Conservation (phyloP, 768 basidiomycete species). For the Ramaria rubella region DNA sequence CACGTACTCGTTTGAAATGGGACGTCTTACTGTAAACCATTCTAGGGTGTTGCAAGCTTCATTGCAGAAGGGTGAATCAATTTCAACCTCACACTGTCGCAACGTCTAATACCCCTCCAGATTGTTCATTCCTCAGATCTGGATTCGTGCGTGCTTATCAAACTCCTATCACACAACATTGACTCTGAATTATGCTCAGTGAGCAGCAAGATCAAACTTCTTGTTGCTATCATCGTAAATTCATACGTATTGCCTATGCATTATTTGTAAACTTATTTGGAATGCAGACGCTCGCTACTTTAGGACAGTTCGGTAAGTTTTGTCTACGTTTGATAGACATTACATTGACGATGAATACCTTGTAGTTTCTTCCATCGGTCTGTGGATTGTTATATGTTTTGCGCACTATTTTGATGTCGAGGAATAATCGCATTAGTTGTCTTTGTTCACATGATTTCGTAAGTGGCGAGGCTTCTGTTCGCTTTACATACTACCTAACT, state of each 20-base stretch:
- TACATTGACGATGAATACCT: neutral
- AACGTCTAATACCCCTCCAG: neutral
- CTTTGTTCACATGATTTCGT: neutral
- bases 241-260: neutral
- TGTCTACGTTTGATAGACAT: neutral
- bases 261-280: neutral
- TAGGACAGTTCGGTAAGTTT: neutral
- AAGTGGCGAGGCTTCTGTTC: neutral
- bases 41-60: neutral
- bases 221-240: neutral
- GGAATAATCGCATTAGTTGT: neutral
- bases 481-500: neutral
- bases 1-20: neutral
- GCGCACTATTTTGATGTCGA: neutral
- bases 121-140: slow-evolving; percentile 1
- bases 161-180: neutral
- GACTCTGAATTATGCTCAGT: neutral
- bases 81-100: neutral
- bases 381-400: neutral
- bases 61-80: neutral
- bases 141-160: neutral
- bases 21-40: neutral
- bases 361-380: neutral
- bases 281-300: neutral
- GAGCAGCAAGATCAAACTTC: neutral